phyloP scores from a whole-genome alignment of 2,329 filamentous ascomycete species.

The Fusarium tjaetaba region DNA sequence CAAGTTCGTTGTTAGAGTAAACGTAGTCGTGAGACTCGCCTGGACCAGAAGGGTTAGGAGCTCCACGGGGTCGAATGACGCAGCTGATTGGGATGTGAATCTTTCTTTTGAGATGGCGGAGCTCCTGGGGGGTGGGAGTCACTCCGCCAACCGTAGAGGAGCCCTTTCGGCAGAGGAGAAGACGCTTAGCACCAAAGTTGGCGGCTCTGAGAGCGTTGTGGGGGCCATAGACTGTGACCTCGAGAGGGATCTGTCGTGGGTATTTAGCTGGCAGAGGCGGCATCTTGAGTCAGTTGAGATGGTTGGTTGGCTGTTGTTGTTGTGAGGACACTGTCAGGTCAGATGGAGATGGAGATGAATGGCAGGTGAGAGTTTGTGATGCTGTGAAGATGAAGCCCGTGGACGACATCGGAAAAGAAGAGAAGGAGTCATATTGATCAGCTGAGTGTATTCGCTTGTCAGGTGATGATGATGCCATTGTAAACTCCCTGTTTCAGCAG shows the following conservation, averaged over 20 bases:
- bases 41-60: slow-evolving; percentile 14
- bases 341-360: neutral
- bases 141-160: slow-evolving; percentile 63
- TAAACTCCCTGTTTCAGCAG: neutral
- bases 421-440: neutral
- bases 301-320: neutral
- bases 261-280: neutral
- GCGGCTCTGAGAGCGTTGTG: slow-evolving; percentile 53
- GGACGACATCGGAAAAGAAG: neutral
- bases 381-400: neutral
- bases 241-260: slow-evolving; percentile 50
- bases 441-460: neutral
- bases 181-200: slow-evolving; percentile 56
- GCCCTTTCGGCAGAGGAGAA: slow-evolving; percentile 63
- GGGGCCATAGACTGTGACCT: slow-evolving; percentile 65
- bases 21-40: slow-evolving; percentile 56
- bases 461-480: slow-evolving; percentile 1
- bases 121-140: slow-evolving; percentile 57
- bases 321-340: neutral
- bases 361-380: neutral
- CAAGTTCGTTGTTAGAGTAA: slow-evolving; percentile 58
- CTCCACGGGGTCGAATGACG: slow-evolving; percentile 63
- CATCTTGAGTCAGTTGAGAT: slow-evolving; percentile 9
- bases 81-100: slow-evolving; percentile 57
- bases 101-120: slow-evolving; percentile 44